A percentile compares a stretch with the other conserved stretches of the same genome.
phyloP scores from a whole-genome alignment of 352 stramenopile genomes.

The Phytophthora agathidicida region DNA sequence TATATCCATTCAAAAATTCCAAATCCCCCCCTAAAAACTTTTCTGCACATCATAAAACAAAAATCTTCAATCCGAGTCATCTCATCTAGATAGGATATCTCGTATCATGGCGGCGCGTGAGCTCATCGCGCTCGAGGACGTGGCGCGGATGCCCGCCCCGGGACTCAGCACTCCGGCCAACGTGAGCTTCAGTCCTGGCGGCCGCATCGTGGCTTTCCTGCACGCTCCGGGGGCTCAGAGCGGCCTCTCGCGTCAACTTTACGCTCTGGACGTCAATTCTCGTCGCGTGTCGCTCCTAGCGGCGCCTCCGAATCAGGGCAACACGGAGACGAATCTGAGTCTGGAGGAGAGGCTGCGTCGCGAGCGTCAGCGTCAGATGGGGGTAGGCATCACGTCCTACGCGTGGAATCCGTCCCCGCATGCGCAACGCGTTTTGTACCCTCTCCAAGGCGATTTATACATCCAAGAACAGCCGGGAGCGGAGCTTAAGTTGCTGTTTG shows the following conservation, averaged over 20 bases:
- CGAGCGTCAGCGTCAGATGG: constrained; percentile 91
- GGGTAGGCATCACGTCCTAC: constrained; percentile 93
- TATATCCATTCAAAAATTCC: background rate
- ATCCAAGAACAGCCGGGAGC: constrained; percentile 89
- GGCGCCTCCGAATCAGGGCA: constrained; percentile 71
- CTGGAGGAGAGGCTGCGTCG: constrained; percentile 92
- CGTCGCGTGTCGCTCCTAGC: constrained; percentile 66
- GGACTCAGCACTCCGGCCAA: constrained; percentile 81
- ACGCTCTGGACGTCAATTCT: constrained; percentile 74
- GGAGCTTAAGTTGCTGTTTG: constrained; percentile 82
- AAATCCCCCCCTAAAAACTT: background rate
- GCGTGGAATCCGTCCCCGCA: constrained; percentile 69
- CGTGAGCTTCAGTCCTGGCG: constrained; percentile 87
- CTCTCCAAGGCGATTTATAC: constrained; percentile 93
- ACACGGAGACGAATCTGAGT: constrained; percentile 88
- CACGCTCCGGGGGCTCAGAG: constrained; percentile 81
- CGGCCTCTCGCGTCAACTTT: constrained; percentile 85
- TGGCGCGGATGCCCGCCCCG: constrained; percentile 87
- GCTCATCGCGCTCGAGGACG: constrained; percentile 85
- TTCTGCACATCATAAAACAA: too few relatives aligned
- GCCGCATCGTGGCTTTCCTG: constrained; percentile 85
- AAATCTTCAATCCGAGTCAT: constrained; percentile 34
- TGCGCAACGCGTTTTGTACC: constrained; percentile 86
- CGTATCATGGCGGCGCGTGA: constrained; percentile 33
- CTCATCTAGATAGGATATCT: constrained; percentile 6